These are phyloP conservation scores for Guadua angustifolia DNA, from an alignment of 176 grass and related monocot genomes.

Conservation along the genomic window DNA sequence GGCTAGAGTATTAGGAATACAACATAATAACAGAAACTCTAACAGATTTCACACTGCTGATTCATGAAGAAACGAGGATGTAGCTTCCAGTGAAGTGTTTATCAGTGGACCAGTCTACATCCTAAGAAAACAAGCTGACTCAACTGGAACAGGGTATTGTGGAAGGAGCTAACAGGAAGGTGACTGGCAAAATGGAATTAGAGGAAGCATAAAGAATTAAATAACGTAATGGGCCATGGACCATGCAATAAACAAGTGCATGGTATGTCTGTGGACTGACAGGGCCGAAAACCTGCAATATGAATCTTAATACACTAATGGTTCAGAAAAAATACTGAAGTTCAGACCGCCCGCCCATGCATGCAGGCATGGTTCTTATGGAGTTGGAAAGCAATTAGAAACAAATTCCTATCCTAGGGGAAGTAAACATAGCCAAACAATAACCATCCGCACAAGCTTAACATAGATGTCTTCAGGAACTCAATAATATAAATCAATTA, in stretches of 20 bases:
- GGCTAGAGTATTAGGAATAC: too few relatives aligned
- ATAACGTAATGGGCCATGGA: neutral
- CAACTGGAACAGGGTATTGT: neutral
- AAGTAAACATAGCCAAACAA: neutral
- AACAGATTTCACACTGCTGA: too few relatives aligned
- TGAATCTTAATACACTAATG: neutral
- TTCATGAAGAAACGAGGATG: too few relatives aligned
- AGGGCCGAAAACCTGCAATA: neutral
- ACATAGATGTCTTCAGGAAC: too few relatives aligned
- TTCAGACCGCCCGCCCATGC: neutral
- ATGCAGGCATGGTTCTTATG: neutral
- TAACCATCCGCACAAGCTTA: neutral
- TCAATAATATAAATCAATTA: neutral
- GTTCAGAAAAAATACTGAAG: neutral
- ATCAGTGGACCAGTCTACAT: too few relatives aligned
- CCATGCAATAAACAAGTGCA: neutral
- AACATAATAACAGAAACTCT: too few relatives aligned
- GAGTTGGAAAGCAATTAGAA: too few relatives aligned
- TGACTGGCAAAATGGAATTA: neutral
- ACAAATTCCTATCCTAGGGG: too few relatives aligned
- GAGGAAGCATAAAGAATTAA: neutral
- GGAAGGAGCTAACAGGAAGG: neutral
- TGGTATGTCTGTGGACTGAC: neutral
- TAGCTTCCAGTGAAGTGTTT: too few relatives aligned
- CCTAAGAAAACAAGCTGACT: neutral